These are phyloP conservation scores for Annulohypoxylon truncatum DNA, from an alignment of 2,329 filamentous ascomycete genomes.

Conservation along the genomic window DNA sequence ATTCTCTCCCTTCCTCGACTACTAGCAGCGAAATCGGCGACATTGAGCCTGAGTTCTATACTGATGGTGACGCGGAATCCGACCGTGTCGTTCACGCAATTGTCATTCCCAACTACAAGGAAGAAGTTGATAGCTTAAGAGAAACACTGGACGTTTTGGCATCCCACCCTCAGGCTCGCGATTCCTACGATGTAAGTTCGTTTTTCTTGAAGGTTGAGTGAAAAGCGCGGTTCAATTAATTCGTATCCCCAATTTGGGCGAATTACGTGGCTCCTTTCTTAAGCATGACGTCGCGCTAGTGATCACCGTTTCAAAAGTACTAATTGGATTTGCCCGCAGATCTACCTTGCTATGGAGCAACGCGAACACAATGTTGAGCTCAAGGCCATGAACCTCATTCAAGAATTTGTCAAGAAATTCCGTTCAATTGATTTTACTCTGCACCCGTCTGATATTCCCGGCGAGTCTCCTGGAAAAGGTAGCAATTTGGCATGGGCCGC, in stretches of 20 bases:
- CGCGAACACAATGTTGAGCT: conserved; percentile 70
- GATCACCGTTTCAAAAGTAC: conserved; percentile 6
- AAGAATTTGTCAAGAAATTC: conserved; percentile 73
- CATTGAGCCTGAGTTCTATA: conserved; percentile 59
- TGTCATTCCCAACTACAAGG: conserved; percentile 79
- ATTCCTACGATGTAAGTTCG: conserved; percentile 74
- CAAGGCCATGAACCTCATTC: conserved; percentile 72
- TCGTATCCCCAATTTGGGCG: neutral
- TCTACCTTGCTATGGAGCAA: conserved; percentile 79
- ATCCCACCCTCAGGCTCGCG: conserved; percentile 71
- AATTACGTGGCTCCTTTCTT: conserved; percentile 12
- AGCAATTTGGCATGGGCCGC: conserved; percentile 80
- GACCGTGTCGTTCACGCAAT: conserved; percentile 72
- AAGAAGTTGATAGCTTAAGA: conserved; percentile 74
- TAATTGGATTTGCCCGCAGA: conserved; percentile 55
- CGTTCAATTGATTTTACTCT: conserved; percentile 74
- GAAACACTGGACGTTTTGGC: conserved; percentile 77
- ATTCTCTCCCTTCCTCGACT: conserved; percentile 54
- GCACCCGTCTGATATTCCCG: conserved; percentile 73
- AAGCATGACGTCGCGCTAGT: neutral
- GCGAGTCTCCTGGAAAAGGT: conserved; percentile 78
- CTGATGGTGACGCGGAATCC: conserved; percentile 57
- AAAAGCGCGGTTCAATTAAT: neutral
- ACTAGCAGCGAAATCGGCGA: conserved; percentile 65
- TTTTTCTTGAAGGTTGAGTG: neutral